Base-by-base conservation (phyloP, 1,139 yeast species). In the Candida mesenterica region DNA sequence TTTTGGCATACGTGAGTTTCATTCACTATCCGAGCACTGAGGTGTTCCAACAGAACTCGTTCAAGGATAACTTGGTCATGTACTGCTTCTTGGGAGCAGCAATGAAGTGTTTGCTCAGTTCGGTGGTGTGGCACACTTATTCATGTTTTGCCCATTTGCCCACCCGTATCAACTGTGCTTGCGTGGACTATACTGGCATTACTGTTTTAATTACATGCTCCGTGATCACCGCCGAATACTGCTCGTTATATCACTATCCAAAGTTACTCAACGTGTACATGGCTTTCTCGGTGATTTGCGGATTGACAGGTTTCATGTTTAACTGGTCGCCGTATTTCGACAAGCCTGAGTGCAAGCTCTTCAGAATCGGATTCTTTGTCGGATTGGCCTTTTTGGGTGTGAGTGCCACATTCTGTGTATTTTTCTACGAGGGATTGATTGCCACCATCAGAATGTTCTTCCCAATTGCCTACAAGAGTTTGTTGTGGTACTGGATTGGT, bases 181-280 rank as follows among this genome's bases (percentile, higher is more conserved):
- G 98, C 60, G 81, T 90, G 31, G 98, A 92, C 62, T 92, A 92
- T 58, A 84, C 96, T 6, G 98, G 98, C 1, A 92, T 92, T 48
- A 88, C 97, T 0, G 75, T 89, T 9, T 67, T 92, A 43, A 89
- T 92, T 47, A 84, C 96, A 0, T 90, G 95, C n/a, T 86, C 96
- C 1, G 84, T 92, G 34, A 68, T 92, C 29, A 78, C 95, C 4
- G 83, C 92, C 0, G 96, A 90, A 58, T 89, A 86, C 57, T 77
- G 88, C 25, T 75, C 92, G 1, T 71, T 92, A 40, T 82, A 77
- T 55, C 70, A 82, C 45, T 75, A 78, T 48, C 81, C 86, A 3
- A 53, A 60, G 24, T 55, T 75, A 31, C 62, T 74, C 40, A 42
- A 59, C 3, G 45, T 66, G 2, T 84, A 82, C 57, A 74, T 88